These are phyloP conservation scores for Durotheca rogersii DNA, from an alignment of 495 filamentous ascomycete species.

Conservation along the genomic window DNA sequence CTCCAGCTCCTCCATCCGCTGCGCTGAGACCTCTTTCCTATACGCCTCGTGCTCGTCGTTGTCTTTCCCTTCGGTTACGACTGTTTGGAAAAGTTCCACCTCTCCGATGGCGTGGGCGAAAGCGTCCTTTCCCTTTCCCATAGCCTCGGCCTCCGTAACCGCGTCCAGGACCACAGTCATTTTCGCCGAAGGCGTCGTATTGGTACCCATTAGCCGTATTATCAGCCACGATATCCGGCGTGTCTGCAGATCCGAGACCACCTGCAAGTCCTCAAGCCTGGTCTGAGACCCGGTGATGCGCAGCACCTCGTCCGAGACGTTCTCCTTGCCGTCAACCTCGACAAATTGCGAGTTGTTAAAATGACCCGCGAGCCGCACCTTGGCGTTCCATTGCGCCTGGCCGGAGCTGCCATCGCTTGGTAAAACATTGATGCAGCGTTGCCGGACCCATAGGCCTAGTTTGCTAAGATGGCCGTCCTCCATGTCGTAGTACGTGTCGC, in stretches of 20 bases:
- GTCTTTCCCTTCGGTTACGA: conserved; percentile 16
- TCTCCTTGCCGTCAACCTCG: conserved; percentile 13
- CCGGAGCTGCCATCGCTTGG: not conserved
- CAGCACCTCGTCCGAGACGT: conserved; percentile 16
- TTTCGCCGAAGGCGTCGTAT: conserved; percentile 3
- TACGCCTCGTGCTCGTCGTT: conserved; percentile 11
- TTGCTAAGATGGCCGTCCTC: conserved; percentile 8
- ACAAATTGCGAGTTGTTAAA: conserved; percentile 21
- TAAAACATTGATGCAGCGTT: conserved; percentile 1
- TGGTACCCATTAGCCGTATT: not conserved
- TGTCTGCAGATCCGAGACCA: conserved; percentile 19
- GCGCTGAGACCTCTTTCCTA: conserved; percentile 7
- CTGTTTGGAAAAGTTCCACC: conserved; percentile 17
- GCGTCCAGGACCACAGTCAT: conserved; percentile 24
- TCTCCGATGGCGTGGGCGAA: conserved; percentile 20
- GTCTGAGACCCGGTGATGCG: conserved; percentile 5
- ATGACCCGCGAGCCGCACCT: conserved; percentile 16
- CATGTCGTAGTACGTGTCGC: conserved; percentile 27
- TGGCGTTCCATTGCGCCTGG: conserved; percentile 20
- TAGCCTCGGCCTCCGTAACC: conserved; percentile 14
- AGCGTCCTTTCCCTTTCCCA: not conserved
- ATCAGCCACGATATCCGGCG: conserved; percentile 13
- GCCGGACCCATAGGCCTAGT: conserved; percentile 22
- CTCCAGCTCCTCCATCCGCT: conserved; percentile 17
- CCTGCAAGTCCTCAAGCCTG: conserved; percentile 16